These are phyloP conservation scores for Citrus inodora DNA, from an alignment of 345 rosid species.

Conservation along the genomic window DNA sequence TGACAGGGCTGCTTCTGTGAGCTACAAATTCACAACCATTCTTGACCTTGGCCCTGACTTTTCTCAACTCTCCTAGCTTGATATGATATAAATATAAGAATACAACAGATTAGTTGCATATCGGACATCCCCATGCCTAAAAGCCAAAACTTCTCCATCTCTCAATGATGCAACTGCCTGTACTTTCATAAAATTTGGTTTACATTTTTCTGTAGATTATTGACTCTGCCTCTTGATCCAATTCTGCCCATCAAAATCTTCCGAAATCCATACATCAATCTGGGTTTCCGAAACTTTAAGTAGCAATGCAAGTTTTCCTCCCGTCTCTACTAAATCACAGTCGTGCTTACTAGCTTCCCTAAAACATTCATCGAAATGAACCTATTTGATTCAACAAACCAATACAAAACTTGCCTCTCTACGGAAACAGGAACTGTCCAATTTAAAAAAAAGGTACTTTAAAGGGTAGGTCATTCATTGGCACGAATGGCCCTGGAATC, in stretches of 20 bases:
- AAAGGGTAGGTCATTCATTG: background rate
- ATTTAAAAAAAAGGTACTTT: background rate
- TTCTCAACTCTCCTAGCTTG: background rate
- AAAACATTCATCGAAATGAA: slow-evolving; percentile 14
- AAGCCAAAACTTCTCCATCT: slow-evolving; percentile 1
- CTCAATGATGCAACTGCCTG: background rate
- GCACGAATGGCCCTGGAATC: slow-evolving; percentile 9
- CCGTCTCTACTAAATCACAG: background rate
- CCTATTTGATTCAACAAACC: background rate
- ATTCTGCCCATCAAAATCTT: slow-evolving; percentile 1
- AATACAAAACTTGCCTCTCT: background rate
- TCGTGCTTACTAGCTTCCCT: no score
- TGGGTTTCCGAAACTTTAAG: background rate
- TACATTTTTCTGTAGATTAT: background rate
- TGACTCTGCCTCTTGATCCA: slow-evolving; percentile 13
- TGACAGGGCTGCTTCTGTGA: slow-evolving; percentile 4
- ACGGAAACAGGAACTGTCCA: slow-evolving; percentile 9
- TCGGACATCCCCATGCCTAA: background rate
- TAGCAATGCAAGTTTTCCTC: slow-evolving; percentile 1
- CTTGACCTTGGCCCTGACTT: background rate
- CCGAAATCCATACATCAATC: slow-evolving; percentile 13
- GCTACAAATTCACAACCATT: background rate
- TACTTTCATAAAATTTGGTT: background rate
- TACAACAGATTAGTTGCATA: background rate
- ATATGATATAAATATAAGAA: slow-evolving; percentile 11